Conservation (phyloP, 495 filamentous ascomycete species). For the Lasiosphaeria miniovina region DNA sequence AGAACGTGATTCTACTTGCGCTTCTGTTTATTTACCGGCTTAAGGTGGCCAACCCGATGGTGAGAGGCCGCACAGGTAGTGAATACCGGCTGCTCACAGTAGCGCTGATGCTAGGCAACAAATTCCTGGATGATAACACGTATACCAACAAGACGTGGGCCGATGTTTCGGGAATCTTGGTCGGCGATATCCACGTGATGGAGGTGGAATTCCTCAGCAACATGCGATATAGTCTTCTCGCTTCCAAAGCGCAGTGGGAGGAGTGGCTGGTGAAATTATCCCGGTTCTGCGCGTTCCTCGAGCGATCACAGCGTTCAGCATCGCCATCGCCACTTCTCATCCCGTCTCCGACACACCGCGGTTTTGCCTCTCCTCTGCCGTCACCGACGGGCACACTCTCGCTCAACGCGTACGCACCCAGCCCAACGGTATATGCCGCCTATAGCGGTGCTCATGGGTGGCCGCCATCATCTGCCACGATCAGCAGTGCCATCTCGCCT, state of each 20-base stretch:
- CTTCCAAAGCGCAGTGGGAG: conserved; percentile 78
- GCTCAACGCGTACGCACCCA: conserved; percentile 30
- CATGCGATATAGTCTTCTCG: conserved; percentile 89
- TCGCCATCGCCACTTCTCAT: conserved; percentile 36
- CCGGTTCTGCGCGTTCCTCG: conserved; percentile 76
- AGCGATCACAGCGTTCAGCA: conserved; percentile 42
- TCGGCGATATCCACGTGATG: conserved; percentile 97
- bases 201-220: conserved; percentile 99
- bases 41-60: conserved; percentile 81
- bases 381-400: conserved; percentile 44
- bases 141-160: conserved; percentile 99
- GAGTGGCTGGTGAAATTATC: conserved; percentile 79
- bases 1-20: conserved; percentile 90
- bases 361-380: conserved; percentile 43
- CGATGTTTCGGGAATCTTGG: conserved; percentile 92
- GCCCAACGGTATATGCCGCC: conserved; percentile 17
- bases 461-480: conserved; percentile 37
- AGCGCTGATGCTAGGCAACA: conserved; percentile 97
- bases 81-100: conserved; percentile 95
- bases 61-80: conserved; percentile 88
- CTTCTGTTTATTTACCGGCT: conserved; percentile 90
- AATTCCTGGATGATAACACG: conserved; percentile 98
- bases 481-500: conserved; percentile 48
- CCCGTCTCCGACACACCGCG: conserved; percentile 35
- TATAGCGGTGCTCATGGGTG: conserved; percentile 21